Conservation (phyloP, 441 rosid genomes). For the Flueggea neowawraea region DNA sequence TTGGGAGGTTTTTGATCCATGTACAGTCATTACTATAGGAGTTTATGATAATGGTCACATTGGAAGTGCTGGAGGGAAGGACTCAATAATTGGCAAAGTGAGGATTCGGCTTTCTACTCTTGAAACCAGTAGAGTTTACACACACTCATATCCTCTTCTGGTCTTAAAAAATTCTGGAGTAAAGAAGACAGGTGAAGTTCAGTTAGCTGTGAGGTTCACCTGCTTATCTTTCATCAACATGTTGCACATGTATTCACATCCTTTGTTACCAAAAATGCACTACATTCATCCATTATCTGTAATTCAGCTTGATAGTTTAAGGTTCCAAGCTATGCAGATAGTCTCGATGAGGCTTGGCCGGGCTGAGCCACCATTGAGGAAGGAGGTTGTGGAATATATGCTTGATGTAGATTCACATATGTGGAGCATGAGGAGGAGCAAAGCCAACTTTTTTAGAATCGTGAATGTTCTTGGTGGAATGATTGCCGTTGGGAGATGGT, state of each 20-base stretch:
- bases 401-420: conserved; percentile 86
- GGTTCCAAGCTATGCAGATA: conserved; percentile 88
- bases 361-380: conserved; percentile 86
- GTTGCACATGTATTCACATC: conserved; percentile 82
- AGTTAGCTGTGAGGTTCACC: conserved; percentile 79
- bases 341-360: conserved; percentile 75
- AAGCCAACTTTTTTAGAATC: conserved; percentile 82
- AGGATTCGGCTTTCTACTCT: conserved; percentile 89
- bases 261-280: conserved; percentile 88
- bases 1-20: conserved; percentile 93
- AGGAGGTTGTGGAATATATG: conserved; percentile 89
- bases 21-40: conserved; percentile 83
- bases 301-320: conserved; percentile 72
- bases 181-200: conserved; percentile 83
- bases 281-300: conserved; percentile 83
- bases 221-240: conserved; percentile 72
- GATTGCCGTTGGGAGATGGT: conserved; percentile 73
- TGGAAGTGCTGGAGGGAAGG: conserved; percentile 40
- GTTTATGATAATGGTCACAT: conserved; percentile 82
- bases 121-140: conserved; percentile 50
- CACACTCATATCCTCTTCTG: conserved; percentile 77
- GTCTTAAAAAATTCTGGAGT: conserved; percentile 72
- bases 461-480: conserved; percentile 58
- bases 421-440: conserved; percentile 98
- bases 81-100: conserved; percentile 78